Evolutionary conservation across 306 rosid genomes (phyloP).

Genomic region (Boehmeria nivea): DNA sequence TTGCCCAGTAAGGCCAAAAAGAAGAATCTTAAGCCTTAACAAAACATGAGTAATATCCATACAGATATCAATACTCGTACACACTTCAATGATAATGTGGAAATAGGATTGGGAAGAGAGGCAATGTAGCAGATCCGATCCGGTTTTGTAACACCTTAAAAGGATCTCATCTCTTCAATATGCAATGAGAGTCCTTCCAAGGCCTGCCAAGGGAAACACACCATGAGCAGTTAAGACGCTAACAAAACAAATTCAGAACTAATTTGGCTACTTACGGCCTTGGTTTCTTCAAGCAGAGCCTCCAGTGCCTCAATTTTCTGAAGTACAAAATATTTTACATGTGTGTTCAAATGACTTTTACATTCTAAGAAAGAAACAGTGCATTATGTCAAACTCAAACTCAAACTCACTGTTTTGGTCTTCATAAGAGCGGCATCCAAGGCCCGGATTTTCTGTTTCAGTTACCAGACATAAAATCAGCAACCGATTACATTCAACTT

Average conservation of each 20-base stretch:
- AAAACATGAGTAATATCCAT: no score
- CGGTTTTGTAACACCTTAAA: no score
- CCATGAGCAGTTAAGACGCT: not conserved
- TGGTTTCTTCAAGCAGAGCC: constrained; percentile 53
- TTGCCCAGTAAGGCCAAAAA: no score
- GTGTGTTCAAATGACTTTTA: not conserved
- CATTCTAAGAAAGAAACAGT: no score
- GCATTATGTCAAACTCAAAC: not conserved
- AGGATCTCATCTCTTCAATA: constrained; percentile 21
- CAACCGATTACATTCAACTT: no score
- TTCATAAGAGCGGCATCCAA: constrained; percentile 58
- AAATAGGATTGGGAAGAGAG: no score
- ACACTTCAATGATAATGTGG: no score
- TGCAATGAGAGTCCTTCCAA: constrained; percentile 43
- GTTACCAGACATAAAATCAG: not conserved
- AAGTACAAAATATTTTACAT: constrained; percentile 9
- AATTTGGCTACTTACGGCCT: constrained; percentile 42
- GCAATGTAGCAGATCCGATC: no score
- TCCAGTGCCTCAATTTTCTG: constrained; percentile 81
- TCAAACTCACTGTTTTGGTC: constrained; percentile 47
- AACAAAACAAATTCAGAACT: not conserved
- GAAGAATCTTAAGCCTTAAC: no score
- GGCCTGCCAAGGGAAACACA: constrained; percentile 35
- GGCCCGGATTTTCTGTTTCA: constrained; percentile 38
- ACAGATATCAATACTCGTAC: no score